Conservation (phyloP, 371 early-diverging fungal genomes). For the Massospora cicadina region DNA sequence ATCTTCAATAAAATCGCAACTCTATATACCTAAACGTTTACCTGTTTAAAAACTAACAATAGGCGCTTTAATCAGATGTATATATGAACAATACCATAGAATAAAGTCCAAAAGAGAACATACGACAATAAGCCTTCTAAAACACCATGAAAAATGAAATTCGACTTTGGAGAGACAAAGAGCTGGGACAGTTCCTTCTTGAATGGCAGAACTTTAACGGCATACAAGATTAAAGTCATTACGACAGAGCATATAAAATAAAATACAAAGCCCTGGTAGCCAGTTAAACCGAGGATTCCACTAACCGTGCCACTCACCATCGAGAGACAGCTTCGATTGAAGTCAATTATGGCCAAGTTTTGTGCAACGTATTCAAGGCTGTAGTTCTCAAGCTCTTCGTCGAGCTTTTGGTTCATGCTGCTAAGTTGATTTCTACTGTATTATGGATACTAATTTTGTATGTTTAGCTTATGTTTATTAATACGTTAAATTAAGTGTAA, state of each 20-base stretch:
- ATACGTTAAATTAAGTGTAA: too few relatives aligned
- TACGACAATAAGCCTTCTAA: slow-evolving; percentile 52
- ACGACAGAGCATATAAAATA: slow-evolving; percentile 38
- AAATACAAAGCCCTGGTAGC: slow-evolving; percentile 51
- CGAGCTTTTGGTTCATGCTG: background rate
- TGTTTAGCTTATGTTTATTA: too few relatives aligned
- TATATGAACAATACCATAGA: slow-evolving; percentile 63
- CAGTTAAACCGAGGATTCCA: slow-evolving; percentile 54
- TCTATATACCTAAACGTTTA: too few relatives aligned
- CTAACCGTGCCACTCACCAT: slow-evolving; percentile 61
- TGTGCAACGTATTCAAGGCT: slow-evolving; percentile 24
- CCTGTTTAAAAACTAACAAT: too few relatives aligned
- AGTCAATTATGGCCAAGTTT: slow-evolving; percentile 45
- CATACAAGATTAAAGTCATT: slow-evolving; percentile 15
- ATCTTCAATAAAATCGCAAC: too few relatives aligned
- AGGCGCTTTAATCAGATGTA: too few relatives aligned
- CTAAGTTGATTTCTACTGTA: too few relatives aligned
- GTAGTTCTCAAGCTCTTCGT: background rate
- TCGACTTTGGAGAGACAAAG: slow-evolving; percentile 15
- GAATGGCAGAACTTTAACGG: background rate
- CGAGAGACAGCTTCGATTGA: slow-evolving; percentile 53
- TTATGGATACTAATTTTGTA: too few relatives aligned
- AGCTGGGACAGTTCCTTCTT: background rate
- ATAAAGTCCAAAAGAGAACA: slow-evolving; percentile 68
- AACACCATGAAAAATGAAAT: slow-evolving; percentile 42